These are phyloP conservation scores for Apiospora koreana DNA, from an alignment of 2,329 filamentous ascomycete genomes.

Conservation along the genomic window DNA sequence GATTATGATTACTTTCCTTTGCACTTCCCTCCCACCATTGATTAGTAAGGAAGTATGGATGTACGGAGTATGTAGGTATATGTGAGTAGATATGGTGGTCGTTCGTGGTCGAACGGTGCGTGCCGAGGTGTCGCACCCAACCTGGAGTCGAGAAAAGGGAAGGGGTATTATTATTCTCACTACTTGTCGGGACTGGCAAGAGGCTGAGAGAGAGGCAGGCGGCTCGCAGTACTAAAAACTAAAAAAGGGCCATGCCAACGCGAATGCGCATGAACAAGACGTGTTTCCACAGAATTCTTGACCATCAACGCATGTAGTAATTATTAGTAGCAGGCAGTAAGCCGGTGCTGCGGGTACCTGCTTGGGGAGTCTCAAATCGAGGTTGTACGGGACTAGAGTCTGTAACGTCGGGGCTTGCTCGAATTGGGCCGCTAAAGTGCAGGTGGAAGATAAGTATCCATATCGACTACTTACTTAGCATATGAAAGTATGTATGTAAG, in stretches of 20 bases:
- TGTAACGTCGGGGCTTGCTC: slow-evolving; percentile 7
- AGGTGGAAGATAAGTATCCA: background rate
- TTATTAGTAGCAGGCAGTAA: no score
- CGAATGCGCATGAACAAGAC: slow-evolving; percentile 1
- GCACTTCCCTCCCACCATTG: background rate
- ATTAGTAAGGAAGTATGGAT: background rate
- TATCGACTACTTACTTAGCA: background rate
- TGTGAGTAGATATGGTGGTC: background rate
- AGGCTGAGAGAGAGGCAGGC: background rate
- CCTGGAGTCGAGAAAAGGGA: background rate
- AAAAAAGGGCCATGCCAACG: background rate
- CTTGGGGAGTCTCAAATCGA: background rate
- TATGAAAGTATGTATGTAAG: no score
- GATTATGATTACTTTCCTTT: background rate
- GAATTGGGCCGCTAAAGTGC: background rate
- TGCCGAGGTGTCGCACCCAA: background rate
- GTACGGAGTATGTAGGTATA: no score
- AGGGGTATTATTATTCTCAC: background rate
- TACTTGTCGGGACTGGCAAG: background rate
- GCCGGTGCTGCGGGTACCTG: background rate
- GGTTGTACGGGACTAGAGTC: background rate
- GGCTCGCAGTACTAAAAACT: background rate
- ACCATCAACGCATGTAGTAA: background rate
- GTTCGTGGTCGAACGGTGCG: background rate
- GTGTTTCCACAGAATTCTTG: slow-evolving; percentile 1